Evolutionary conservation across 306 rosid genomes (phyloP), one percentile per base, ranked within the genome.

Genomic region (Oxytropis ochrocephala): DNA sequence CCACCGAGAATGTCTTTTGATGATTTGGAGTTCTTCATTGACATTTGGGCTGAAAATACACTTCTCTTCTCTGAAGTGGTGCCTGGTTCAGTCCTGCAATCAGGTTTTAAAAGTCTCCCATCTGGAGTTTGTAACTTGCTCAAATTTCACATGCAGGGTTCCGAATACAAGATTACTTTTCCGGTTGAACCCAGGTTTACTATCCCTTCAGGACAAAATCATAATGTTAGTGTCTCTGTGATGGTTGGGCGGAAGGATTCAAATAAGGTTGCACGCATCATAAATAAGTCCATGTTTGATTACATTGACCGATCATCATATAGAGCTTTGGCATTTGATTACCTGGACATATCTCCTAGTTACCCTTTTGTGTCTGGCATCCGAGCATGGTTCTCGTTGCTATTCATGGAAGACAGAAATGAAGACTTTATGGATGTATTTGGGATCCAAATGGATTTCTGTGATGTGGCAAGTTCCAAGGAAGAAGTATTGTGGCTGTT

Each of bases 371-470:
- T 84, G 70, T 75, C 92, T 7, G 91, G 89, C 61, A 84, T 87
- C 70, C 87, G 99, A 39, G 97, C 88, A 53, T 91, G 97, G 99
- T 66, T 95, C 57, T 95, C 99, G 16, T 66, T 95, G 89, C 95
- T 95, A 61, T 95, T 95, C 84, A 75, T 74, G 91, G 97, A 91
- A 35, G 85, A 78, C 43, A 87, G 81, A 86, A 70, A 62, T 63
- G 96, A 87, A 58, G 91, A 80, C 67, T 72, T 57, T 6, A 76
- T 88, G 77, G 88, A 89, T 83, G 99, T 95, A 11, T 91, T 85
- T 76, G 99, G 92, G 64, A 84, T 95, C 63, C 95, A 87, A 79
- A 87, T 95, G 89, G 99, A 95, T 85, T 95, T 91, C 83, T 83
- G 89, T 76, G 96, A 91, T 78, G 95, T 88, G 64, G 97, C 99